phyloP scores from a whole-genome alignment of 2,329 filamentous ascomycete genomes.

The Cytospora chrysosperma region DNA sequence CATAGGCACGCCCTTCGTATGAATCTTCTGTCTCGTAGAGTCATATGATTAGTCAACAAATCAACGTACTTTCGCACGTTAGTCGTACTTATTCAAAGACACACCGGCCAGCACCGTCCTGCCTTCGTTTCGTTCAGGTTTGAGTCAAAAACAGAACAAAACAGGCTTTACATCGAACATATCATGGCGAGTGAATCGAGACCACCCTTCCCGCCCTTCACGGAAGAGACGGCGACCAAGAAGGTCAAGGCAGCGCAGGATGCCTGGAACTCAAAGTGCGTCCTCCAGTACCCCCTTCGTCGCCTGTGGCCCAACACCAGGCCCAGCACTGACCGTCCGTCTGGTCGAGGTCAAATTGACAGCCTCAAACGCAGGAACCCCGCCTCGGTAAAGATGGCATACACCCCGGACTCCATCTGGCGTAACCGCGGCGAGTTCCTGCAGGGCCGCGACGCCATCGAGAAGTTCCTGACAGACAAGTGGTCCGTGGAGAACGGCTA shows the following conservation, averaged over 20 bases:
- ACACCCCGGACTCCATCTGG: constrained; percentile 77
- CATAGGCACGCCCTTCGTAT: background rate
- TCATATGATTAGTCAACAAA: background rate
- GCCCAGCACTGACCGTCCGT: no score
- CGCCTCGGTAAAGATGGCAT: constrained; percentile 63
- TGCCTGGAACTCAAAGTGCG: constrained; percentile 75
- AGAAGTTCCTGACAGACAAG: constrained; percentile 67
- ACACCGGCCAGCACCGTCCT: no score
- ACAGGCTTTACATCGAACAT: background rate
- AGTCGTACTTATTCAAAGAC: background rate
- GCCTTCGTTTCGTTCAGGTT: background rate
- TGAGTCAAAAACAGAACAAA: background rate
- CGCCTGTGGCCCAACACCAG: background rate
- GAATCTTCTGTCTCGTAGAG: background rate
- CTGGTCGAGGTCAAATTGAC: background rate
- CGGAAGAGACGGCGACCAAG: constrained; percentile 62
- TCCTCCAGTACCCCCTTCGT: background rate
- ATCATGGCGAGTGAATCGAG: constrained; percentile 30
- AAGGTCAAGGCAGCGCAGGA: constrained; percentile 86
- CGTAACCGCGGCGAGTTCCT: constrained; percentile 74
- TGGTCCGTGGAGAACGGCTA: constrained; percentile 74
- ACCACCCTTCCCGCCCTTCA: constrained; percentile 69
- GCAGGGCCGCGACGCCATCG: constrained; percentile 65
- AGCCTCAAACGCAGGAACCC: constrained; percentile 53
- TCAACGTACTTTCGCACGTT: background rate